Conservation (phyloP, 2,329 filamentous ascomycete genomes). For the Madurella mycetomatis region DNA sequence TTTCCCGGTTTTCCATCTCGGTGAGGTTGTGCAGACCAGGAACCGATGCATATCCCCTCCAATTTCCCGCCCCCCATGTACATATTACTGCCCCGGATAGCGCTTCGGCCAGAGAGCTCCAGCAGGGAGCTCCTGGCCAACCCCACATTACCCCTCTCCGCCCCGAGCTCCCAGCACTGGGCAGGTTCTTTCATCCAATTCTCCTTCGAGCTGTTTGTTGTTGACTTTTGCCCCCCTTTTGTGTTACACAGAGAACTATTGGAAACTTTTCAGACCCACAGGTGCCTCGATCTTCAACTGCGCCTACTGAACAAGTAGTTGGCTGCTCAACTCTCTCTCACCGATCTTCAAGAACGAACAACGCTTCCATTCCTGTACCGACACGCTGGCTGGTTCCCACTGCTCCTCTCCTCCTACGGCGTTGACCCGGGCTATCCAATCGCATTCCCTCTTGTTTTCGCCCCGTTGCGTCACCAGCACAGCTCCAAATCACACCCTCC, state of each 20-base stretch:
- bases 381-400: background rate
- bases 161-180: conserved; percentile 5
- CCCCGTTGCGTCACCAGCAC: conserved; percentile 20
- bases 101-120: background rate
- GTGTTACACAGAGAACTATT: too few relatives aligned
- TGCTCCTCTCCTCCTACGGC: background rate
- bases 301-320: too few relatives aligned
- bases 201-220: background rate
- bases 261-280: too few relatives aligned
- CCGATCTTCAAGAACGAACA: background rate
- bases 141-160: conserved; percentile 15
- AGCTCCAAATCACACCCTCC: conserved; percentile 5
- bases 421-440: conserved; percentile 3
- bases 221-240: background rate
- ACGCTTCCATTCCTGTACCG: background rate
- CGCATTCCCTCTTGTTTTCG: background rate
- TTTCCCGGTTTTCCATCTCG: background rate
- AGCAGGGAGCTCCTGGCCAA: background rate
- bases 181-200: conserved; percentile 1
- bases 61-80: conserved; percentile 14
- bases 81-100: background rate
- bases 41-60: conserved; percentile 12
- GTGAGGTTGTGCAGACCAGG: background rate
- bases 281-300: too few relatives aligned
- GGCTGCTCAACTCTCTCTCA: background rate